Conservation (phyloP, 1,139 yeast genomes). For the Nadsonia starkeyi-henricii region DNA sequence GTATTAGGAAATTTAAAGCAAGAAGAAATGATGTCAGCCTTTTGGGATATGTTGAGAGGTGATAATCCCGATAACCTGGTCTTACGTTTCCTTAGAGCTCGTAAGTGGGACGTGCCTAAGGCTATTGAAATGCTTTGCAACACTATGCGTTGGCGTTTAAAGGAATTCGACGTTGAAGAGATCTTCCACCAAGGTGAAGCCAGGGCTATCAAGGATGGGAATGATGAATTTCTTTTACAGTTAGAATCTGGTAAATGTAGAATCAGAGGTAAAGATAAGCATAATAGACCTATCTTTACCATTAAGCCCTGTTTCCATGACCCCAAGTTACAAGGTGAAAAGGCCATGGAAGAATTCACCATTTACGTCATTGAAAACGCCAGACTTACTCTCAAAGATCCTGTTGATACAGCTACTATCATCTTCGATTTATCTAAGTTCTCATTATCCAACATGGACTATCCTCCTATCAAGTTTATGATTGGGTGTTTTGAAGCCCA, state of each 20-base stretch:
- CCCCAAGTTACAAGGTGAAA: slow-evolving; percentile 53
- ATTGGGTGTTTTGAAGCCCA: slow-evolving; percentile 71
- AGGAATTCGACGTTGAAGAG: slow-evolving; percentile 42
- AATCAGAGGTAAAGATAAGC: slow-evolving; percentile 49
- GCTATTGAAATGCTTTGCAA: slow-evolving; percentile 50
- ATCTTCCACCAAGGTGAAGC: slow-evolving; percentile 51
- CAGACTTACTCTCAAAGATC: slow-evolving; percentile 47
- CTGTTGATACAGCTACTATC: slow-evolving; percentile 57
- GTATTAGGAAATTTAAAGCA: slow-evolving; percentile 5
- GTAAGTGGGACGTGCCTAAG: slow-evolving; percentile 8
- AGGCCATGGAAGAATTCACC: slow-evolving; percentile 54
- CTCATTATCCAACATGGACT: slow-evolving; percentile 70
- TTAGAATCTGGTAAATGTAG: slow-evolving; percentile 46
- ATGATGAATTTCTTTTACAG: slow-evolving; percentile 36
- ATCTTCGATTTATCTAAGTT: slow-evolving; percentile 67
- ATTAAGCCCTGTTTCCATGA: slow-evolving; percentile 64
- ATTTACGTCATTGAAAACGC: slow-evolving; percentile 56
- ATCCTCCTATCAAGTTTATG: slow-evolving; percentile 65
- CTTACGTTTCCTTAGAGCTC: slow-evolving; percentile 7
- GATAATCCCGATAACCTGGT: slow-evolving; percentile 7
- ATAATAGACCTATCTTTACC: slow-evolving; percentile 54
- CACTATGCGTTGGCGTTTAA: slow-evolving; percentile 56
- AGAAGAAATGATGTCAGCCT: slow-evolving; percentile 5
- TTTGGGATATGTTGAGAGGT: slow-evolving; percentile 5
- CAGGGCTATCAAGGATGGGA: slow-evolving; percentile 25